Percentiles rank a stretch among this genome's conserved stretches.
phyloP scores from a whole-genome alignment of 345 rosid species.

The Populus nigra region DNA sequence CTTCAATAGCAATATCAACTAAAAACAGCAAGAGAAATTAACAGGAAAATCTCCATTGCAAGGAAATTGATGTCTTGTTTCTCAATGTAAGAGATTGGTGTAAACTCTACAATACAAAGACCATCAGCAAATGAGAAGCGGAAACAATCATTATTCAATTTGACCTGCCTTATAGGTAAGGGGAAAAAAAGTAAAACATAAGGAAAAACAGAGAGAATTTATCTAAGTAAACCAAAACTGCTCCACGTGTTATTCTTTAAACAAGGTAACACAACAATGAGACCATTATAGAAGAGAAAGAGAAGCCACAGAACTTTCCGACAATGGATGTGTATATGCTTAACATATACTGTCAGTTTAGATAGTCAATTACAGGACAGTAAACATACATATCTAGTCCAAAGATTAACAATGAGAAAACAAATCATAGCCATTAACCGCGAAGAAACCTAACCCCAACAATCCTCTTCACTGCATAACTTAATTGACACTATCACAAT shows the following conservation, averaged over 20 bases:
- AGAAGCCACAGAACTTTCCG: neutral
- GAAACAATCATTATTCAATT: too few relatives aligned
- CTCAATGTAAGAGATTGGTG: neutral
- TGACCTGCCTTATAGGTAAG: too few relatives aligned
- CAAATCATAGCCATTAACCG: neutral
- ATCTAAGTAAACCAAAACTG: neutral
- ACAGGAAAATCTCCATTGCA: neutral
- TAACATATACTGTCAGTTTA: neutral
- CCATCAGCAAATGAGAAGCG: neutral
- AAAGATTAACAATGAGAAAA: neutral
- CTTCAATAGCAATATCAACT: neutral
- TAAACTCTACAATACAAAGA: neutral
- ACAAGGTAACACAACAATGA: neutral
- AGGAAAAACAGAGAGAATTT: too few relatives aligned
- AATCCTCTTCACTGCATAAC: neutral
- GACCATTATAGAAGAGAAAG: neutral
- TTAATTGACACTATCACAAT: neutral
- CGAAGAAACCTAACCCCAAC: neutral
- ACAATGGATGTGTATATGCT: neutral
- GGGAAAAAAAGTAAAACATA: too few relatives aligned
- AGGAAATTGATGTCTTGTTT: neutral
- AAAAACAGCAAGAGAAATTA: neutral
- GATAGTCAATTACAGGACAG: neutral
- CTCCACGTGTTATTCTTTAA: neutral
- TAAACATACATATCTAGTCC: neutral